Evolutionary conservation across 768 basidiomycete genomes (phyloP).

Genomic region (Tubosaeta brunneosetosa): DNA sequence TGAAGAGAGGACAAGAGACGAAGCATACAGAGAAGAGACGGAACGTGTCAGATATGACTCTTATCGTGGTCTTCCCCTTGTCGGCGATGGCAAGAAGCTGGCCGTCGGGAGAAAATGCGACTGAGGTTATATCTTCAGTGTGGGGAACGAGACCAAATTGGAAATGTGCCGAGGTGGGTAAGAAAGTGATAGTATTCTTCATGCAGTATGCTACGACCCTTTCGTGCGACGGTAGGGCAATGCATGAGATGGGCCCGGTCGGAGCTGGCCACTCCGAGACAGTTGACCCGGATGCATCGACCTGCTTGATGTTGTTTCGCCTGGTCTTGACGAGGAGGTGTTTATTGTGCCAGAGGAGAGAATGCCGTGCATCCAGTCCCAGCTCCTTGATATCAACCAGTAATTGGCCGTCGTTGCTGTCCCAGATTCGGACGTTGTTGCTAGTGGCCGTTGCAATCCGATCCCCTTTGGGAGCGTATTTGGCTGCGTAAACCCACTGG

Average conservation of each 20-base stretch:
- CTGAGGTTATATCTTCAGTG: background rate
- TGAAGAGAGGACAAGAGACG: background rate
- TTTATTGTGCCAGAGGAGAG: slow-evolving; percentile 5
- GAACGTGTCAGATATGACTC: background rate
- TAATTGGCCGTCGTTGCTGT: background rate
- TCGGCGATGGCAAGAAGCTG: background rate
- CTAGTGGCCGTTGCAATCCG: background rate
- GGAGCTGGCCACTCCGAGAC: background rate
- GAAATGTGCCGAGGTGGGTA: background rate
- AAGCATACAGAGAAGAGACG: background rate
- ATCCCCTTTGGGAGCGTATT: background rate
- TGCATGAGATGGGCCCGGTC: background rate
- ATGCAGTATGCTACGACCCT: background rate
- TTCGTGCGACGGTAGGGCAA: background rate
- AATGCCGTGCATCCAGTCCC: background rate
- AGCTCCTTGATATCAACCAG: background rate
- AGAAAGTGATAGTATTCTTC: background rate
- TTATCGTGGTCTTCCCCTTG: background rate
- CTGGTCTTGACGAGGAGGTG: background rate
- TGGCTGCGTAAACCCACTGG: background rate
- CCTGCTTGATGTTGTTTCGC: background rate
- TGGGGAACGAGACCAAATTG: background rate
- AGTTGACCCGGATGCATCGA: background rate
- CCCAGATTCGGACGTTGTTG: background rate
- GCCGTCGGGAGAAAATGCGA: background rate